Conservation (phyloP, 306 rosid genomes). For the Hylodesmum podocarpum region DNA sequence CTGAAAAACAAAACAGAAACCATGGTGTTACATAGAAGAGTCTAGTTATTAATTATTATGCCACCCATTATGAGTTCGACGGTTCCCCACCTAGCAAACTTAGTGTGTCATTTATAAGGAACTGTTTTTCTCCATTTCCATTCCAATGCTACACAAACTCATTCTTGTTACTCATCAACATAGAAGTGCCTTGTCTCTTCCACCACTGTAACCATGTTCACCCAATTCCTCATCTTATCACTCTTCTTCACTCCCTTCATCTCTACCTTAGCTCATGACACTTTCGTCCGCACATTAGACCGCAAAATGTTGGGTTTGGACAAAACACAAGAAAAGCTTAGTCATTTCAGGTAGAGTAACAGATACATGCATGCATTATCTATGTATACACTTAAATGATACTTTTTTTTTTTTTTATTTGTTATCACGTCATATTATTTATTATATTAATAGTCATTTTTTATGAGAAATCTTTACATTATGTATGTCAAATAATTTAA, state of each 20-base stretch:
- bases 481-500: too few species aligned
- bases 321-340: constrained; percentile 45
- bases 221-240: constrained; percentile 21
- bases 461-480: too few species aligned
- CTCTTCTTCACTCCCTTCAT: not conserved
- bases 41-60: not conserved
- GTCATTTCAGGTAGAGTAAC: constrained; percentile 42
- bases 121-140: not conserved
- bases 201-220: constrained; percentile 28
- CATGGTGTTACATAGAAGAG: not conserved
- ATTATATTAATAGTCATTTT: too few species aligned
- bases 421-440: too few species aligned
- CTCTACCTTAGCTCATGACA: not conserved
- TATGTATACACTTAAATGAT: too few species aligned
- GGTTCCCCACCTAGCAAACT: not conserved
- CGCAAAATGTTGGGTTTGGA: constrained; percentile 34
- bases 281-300: constrained; percentile 34
- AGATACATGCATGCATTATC: too few species aligned
- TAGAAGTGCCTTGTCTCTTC: not conserved
- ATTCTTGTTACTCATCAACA: not conserved
- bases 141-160: not conserved
- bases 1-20: not conserved
- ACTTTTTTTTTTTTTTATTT: too few species aligned
- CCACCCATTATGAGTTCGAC: not conserved
- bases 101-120: not conserved